Evolutionary conservation across 805 yeast genomes (phyloP).

Genomic region (Jamesozyma hellenica): DNA sequence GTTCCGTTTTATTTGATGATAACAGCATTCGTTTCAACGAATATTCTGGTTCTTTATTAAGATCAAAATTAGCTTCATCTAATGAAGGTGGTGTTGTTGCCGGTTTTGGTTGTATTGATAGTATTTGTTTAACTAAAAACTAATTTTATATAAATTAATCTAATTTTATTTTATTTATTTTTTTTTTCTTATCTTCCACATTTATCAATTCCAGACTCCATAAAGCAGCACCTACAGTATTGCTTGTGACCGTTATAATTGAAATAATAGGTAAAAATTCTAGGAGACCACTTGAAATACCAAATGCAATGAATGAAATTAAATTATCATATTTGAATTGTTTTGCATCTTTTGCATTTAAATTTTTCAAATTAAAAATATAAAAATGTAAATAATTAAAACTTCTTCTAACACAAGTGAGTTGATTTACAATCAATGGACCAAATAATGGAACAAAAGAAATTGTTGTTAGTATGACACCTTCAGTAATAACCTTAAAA

Average conservation of each 20-base stretch:
- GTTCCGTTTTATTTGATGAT: constrained; percentile 68
- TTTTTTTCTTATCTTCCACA: neutral
- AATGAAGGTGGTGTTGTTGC: constrained; percentile 99
- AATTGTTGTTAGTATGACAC: constrained; percentile 7
- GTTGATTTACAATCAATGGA: constrained; percentile 23
- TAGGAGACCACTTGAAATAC: constrained; percentile 39
- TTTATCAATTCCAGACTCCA: constrained; percentile 36
- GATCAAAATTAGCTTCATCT: constrained; percentile 79
- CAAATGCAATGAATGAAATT: constrained; percentile 39
- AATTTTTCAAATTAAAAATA: constrained; percentile 11
- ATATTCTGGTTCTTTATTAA: constrained; percentile 72
- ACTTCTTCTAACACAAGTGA: constrained; percentile 23
- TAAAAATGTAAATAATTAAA: constrained; percentile 19
- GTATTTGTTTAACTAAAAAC: constrained; percentile 33
- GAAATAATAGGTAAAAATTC: constrained; percentile 48
- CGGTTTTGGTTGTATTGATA: constrained; percentile 95
- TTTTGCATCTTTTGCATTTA: constrained; percentile 24
- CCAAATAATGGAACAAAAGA: constrained; percentile 29
- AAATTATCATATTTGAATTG: constrained; percentile 29
- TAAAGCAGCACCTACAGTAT: constrained; percentile 51
- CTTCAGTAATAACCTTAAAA: constrained; percentile 3
- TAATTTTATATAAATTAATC: neutral
- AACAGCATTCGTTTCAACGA: constrained; percentile 50
- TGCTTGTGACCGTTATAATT: constrained; percentile 46
- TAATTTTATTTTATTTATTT: constrained; percentile 1